Base-by-base conservation (phyloP, 305 asterid species). In the Fraxinus velutina region DNA sequence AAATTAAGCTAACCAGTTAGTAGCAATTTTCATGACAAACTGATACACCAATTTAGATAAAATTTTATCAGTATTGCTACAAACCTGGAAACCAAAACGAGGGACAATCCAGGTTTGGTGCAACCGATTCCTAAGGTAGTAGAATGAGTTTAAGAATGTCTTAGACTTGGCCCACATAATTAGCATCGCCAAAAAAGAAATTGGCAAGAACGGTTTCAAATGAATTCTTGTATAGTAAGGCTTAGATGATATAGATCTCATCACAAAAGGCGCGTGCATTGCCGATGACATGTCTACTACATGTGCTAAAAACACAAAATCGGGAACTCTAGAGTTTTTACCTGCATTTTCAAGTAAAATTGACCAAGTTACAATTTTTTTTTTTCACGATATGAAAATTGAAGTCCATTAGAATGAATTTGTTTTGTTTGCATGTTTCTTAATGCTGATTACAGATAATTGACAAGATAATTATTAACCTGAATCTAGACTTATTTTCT, bases 81-180 rank as follows among this genome's bases (percentile, higher is more conserved):
- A 52, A 77, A 93, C 99, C 97, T 95, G 98, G 74, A 95, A 95
- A 79, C 98, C 98, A 29, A 88, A 92, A 1, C 99, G 92, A 21
- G 99, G 99, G 57, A 95, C 95, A 2, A 79, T 85, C 99, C 99
- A 95, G 0, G 97, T 92, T 81, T 95, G 98, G 83, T 93, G 95
- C 77, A 93, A 81, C 75, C 90, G 87, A 22, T 86, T 85, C 76
- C 92, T 89, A 6, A 95, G 92, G 86, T 78, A 84, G 91, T 95
- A 95, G 85, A 82, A 93, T 0, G 95, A 85, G 86, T 78, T 9
- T 89, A 91, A 87, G 86, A 95, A 95, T 5, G 95, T 84, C 83
- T 93, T 95, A 0, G 98, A 92, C 64, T 89, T 92, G 13, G 91
- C 90, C 99, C 99, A 95, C 99, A 95, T 93, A 0, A 88, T 5